phyloP scores from a whole-genome alignment of 306 rosid species.

The Cucurbita pepo region DNA sequence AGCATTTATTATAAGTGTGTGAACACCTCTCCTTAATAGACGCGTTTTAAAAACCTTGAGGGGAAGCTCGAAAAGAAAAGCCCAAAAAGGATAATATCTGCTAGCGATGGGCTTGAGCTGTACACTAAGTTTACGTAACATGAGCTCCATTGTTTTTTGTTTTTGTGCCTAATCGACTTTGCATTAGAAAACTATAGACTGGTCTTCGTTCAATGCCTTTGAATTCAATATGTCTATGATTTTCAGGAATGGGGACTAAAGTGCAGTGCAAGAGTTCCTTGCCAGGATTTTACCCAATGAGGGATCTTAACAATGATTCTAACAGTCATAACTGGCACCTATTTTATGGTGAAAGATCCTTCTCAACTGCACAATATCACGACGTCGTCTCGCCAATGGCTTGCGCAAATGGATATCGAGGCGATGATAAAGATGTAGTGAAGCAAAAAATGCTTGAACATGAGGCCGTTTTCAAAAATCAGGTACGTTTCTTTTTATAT shows the following conservation, averaged over 20 bases:
- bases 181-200: background rate
- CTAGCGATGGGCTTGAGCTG: no score
- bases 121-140: background rate
- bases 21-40: no score
- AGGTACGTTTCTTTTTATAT: constrained; percentile 28
- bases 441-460: constrained; percentile 86
- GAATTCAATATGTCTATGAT: background rate
- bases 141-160: background rate
- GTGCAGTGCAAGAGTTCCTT: constrained; percentile 52
- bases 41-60: no score
- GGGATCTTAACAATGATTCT: constrained; percentile 87
- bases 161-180: background rate
- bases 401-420: constrained; percentile 28
- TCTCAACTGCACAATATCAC: constrained; percentile 43
- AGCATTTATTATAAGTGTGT: no score
- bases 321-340: constrained; percentile 67
- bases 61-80: no score
- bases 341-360: constrained; percentile 42
- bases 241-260: constrained; percentile 88
- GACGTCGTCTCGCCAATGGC: constrained; percentile 34
- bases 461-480: constrained; percentile 65
- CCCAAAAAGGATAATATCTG: no score
- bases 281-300: constrained; percentile 67
- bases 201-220: background rate
- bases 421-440: constrained; percentile 52